Conservation (phyloP, 176 grass and related monocot genomes). For the Eragrostis nindensis region DNA sequence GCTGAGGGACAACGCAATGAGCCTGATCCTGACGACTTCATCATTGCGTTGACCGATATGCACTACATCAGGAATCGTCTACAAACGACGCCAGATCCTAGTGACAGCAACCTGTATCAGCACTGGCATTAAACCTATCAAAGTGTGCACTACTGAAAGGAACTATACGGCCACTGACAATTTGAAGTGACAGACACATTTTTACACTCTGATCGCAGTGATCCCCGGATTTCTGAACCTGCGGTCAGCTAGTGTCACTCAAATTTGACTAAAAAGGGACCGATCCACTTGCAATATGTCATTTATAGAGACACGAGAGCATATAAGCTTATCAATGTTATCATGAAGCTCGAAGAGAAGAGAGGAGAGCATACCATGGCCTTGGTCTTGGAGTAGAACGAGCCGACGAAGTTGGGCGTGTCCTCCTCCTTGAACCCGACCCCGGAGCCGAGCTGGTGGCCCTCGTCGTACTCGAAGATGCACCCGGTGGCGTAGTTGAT, state of each 20-base stretch:
- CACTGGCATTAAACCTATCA: background rate
- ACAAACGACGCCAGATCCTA: conserved; percentile 27
- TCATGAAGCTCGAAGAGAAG: background rate
- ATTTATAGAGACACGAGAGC: background rate
- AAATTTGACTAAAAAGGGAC: background rate
- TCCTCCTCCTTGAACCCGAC: conserved; percentile 89
- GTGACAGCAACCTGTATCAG: background rate
- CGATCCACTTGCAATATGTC: background rate
- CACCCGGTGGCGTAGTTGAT: conserved; percentile 86
- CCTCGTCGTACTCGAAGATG: conserved; percentile 88
- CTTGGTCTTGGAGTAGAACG: conserved; percentile 93
- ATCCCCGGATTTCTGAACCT: background rate
- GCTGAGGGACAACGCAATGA: background rate
- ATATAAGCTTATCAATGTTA: background rate
- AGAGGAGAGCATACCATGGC: conserved; percentile 61
- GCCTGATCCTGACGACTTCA: background rate
- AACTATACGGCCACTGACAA: background rate
- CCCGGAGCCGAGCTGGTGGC: conserved; percentile 62
- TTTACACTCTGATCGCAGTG: background rate
- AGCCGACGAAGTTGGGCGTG: conserved; percentile 81
- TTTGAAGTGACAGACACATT: background rate
- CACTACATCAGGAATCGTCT: background rate
- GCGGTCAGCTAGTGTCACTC: conserved; percentile 3
- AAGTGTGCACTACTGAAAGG: background rate
- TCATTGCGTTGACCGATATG: background rate